Evolutionary conservation across 2,329 filamentous ascomycete species (phyloP).

Genomic region (Aspergillus brunneoviolaceus): DNA sequence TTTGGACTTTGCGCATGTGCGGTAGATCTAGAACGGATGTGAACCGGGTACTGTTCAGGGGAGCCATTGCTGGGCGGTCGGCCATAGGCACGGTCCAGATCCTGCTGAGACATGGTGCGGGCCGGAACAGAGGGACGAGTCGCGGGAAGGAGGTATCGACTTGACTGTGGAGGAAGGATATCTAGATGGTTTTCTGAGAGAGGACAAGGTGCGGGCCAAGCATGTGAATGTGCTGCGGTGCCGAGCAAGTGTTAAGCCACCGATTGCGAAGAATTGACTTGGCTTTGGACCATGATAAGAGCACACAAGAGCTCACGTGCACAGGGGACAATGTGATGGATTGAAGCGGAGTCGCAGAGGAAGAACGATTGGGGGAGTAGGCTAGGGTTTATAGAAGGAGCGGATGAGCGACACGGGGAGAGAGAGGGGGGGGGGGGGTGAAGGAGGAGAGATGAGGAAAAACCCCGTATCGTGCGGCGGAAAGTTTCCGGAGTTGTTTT

Average conservation of each 20-base stretch:
- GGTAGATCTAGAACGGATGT: constrained; percentile 37
- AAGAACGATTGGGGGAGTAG: not conserved
- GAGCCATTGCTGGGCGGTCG: constrained; percentile 33
- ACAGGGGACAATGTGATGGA: not conserved
- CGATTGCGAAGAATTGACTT: constrained; percentile 12
- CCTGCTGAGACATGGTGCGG: constrained; percentile 18
- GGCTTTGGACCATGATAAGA: constrained; percentile 19
- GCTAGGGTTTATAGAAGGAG: not conserved
- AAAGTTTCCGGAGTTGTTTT: constrained; percentile 16
- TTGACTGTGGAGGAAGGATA: not conserved
- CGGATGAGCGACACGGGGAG: not conserved
- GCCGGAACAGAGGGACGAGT: constrained; percentile 13
- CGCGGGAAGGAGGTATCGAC: not conserved
- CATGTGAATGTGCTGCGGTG: constrained; percentile 7
- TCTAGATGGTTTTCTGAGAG: not conserved
- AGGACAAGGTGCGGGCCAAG: not conserved
- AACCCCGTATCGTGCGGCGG: constrained; percentile 8
- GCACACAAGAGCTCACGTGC: not conserved
- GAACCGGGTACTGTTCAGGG: constrained; percentile 32
- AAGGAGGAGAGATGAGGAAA: not conserved
- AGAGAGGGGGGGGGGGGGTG: not conserved
- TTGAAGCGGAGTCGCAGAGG: not conserved
- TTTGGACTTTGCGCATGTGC: constrained; percentile 39
- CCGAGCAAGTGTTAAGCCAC: constrained; percentile 17
- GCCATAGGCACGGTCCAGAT: constrained; percentile 32